Evolutionary conservation across 208 protist genomes (phyloP), one percentile per base, ranked within the genome.

Genomic region (Trypanosoma caninum): DNA sequence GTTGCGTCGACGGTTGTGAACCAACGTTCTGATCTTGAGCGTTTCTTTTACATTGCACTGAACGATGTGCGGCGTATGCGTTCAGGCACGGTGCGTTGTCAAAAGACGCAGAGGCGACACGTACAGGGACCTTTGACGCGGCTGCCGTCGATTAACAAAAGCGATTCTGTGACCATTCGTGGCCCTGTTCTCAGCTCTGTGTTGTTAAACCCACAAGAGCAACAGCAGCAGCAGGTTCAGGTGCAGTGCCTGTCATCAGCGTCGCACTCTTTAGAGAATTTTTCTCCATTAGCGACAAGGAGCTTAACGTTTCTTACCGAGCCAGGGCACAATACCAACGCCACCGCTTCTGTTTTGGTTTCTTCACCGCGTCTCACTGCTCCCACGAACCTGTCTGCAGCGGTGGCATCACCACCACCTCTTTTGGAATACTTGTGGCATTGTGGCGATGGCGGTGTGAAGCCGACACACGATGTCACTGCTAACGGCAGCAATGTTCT

Each of bases 21-120:
- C 7, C 82, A 93, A 66, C 67, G 86, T 3, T 87, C 80, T 14
- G 86, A 84, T 42, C 62, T 93, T n/a, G 82, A 93, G 57, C 65
- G 69, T 25, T 93, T 93, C 42, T 93, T 93, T 44, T 78, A 87
- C 63, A 70, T 73, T 16, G 86, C 82, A 1, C 44, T 93, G 4
- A 69, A 76, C 18, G 86, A 93, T 58, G 85, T 81, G 53, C 63
- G 68, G 23, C 59, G 69, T 18, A 73, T 73, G 67, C 67, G 67
- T 0, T 35, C 46, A 16, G 16, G 13, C 10, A 31, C 34, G 23
- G 46, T 40, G 1, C 34, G 33, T 5, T 25, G 22, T 18, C 8
- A 7, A 30, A 38, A 16, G 30, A 35, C 10, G 18, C 22, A 8
- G 34, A 30, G n/a, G 18, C 11, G 41, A 47, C 6, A n/a, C 18